Conservation (phyloP, 2,329 filamentous ascomycete species). For the Keithomyces neogunnii region DNA sequence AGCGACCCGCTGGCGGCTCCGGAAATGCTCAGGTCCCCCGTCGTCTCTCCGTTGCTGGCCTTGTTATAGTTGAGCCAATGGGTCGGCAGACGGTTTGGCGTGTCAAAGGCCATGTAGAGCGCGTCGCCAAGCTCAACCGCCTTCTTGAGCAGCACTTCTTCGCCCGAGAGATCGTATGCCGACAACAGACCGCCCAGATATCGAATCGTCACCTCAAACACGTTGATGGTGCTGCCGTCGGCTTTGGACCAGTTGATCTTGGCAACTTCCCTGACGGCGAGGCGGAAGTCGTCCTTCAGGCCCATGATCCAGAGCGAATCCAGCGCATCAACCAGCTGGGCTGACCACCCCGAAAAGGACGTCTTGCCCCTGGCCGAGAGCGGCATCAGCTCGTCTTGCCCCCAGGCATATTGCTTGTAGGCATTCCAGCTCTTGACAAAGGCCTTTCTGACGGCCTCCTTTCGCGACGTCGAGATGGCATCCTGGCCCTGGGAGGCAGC, state of each 20-base stretch:
- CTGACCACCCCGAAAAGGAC: conserved; percentile 46
- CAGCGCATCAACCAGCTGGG: conserved; percentile 50
- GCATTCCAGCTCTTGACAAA: conserved; percentile 40
- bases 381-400: conserved; percentile 47
- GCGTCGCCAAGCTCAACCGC: conserved; percentile 45
- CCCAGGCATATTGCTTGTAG: conserved; percentile 47
- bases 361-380: conserved; percentile 37
- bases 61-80: conserved; percentile 35
- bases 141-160: conserved; percentile 38
- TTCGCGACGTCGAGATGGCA: conserved; percentile 23
- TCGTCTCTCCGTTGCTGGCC: conserved; percentile 29
- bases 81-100: conserved; percentile 42
- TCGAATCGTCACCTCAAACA: conserved; percentile 57
- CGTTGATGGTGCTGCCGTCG: conserved; percentile 34
- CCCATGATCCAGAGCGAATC: conserved; percentile 55
- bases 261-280: conserved; percentile 38
- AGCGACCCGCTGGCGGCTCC: conserved; percentile 53
- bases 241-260: conserved; percentile 48
- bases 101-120: conserved; percentile 46
- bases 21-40: conserved; percentile 27
- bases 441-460: conserved; percentile 28
- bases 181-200: conserved; percentile 44
- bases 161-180: conserved; percentile 42
- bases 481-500: conserved; percentile 28
- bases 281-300: conserved; percentile 44